These are phyloP conservation scores for Dunaliella sp. DNA, from an alignment of 139 green algal species.

Conservation along the genomic window DNA sequence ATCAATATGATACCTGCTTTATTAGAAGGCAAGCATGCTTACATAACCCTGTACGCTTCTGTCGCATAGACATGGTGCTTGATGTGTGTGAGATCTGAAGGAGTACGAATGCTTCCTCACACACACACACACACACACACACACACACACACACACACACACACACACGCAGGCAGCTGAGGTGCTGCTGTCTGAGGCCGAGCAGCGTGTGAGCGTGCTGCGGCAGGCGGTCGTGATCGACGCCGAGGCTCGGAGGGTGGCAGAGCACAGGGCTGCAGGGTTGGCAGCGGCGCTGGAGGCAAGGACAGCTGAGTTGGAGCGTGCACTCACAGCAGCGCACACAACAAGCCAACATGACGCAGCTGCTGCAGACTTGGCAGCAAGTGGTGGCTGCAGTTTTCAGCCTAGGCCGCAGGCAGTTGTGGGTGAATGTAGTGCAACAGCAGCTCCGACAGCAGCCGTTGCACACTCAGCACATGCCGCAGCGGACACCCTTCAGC, in stretches of 20 bases:
- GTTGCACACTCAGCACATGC: too few species aligned
- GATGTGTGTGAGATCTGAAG: too few species aligned
- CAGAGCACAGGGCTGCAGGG: neutral
- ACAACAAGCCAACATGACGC: too few species aligned
- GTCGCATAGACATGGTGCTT: too few species aligned
- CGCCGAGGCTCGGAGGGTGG: neutral
- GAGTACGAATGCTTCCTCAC: too few species aligned
- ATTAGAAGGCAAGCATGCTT: too few species aligned
- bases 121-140: too few species aligned
- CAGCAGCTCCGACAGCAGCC: neutral
- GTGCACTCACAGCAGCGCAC: neutral
- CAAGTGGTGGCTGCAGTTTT: too few species aligned
- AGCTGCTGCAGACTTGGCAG: neutral
- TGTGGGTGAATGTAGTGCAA: neutral
- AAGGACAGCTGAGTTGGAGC: neutral
- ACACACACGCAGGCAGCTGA: conserved; percentile 1
- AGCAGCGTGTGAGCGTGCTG: neutral
- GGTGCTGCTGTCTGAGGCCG: conserved; percentile 7
- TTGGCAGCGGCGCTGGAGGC: neutral
- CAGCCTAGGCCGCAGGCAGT: too few species aligned
- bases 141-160: too few species aligned
- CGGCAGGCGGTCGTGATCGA: neutral
- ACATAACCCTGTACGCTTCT: too few species aligned
- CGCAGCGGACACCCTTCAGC: neutral
- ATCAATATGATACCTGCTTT: too few species aligned